A percentile compares a stretch with the other conserved stretches of the same genome.
Evolutionary conservation across 305 asterid species (phyloP).

Genomic region (Solanum hybrid): DNA sequence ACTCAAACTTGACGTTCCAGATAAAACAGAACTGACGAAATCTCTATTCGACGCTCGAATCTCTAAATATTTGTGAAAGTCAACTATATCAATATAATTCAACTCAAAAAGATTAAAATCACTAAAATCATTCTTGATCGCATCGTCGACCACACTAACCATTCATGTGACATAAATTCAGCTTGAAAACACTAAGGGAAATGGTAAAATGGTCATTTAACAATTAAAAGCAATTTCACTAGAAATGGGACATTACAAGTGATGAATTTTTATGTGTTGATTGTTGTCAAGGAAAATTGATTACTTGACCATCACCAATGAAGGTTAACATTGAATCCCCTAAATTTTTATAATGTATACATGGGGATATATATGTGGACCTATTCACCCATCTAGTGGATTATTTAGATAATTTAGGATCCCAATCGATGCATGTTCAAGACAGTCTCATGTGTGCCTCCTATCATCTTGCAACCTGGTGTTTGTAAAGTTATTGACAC

Average conservation of each 20-base stretch:
- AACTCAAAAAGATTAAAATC: neutral
- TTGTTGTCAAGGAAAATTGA: too few species aligned
- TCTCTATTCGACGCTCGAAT: neutral
- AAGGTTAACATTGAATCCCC: too few species aligned
- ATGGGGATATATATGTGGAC: neutral
- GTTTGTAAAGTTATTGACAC: neutral
- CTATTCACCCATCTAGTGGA: neutral
- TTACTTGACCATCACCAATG: too few species aligned
- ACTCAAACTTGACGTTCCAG: neutral
- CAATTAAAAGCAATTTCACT: too few species aligned
- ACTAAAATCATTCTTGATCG: neutral
- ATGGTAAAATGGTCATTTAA: neutral
- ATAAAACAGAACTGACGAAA: too few species aligned
- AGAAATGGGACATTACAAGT: too few species aligned
- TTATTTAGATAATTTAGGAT: neutral
- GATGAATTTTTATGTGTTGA: too few species aligned
- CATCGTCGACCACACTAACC: neutral
- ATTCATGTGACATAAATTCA: too few species aligned
- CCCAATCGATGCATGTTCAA: neutral
- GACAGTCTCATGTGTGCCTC: neutral
- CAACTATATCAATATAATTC: neutral
- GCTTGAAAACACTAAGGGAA: neutral
- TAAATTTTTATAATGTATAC: too few species aligned
- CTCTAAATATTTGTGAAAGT: too few species aligned
- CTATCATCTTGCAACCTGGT: neutral